Percentiles rank a stretch among this genome's conserved stretches.
phyloP scores from a whole-genome alignment of 495 filamentous ascomycete genomes.

The Lichenothelia convexa region DNA sequence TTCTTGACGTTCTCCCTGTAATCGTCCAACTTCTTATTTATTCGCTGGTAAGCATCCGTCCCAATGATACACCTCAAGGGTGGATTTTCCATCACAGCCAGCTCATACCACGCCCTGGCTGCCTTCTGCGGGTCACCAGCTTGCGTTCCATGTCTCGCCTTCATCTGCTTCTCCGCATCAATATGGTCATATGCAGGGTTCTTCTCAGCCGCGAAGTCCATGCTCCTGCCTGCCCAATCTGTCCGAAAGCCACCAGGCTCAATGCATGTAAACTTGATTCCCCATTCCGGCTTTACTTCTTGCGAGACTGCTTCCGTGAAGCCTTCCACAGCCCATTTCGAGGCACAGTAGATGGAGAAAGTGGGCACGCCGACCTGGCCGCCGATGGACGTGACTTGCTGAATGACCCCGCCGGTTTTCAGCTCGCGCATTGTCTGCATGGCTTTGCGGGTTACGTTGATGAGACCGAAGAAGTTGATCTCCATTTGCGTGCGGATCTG shows the following conservation, averaged over 20 bases:
- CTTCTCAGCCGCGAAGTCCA: constrained; percentile 22
- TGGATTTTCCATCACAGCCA: constrained; percentile 28
- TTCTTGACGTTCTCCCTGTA: constrained; percentile 24
- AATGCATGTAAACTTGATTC: constrained; percentile 19
- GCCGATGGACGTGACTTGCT: constrained; percentile 27
- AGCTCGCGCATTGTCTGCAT: constrained; percentile 25
- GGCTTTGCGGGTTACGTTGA: constrained; percentile 25
- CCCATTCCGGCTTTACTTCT: constrained; percentile 23
- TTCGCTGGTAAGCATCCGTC: constrained; percentile 23
- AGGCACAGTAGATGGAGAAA: constrained; percentile 23
- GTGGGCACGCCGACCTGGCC: constrained; percentile 22
- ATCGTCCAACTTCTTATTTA: constrained; percentile 24
- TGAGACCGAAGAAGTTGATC: constrained; percentile 22
- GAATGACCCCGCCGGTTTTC: constrained; percentile 24
- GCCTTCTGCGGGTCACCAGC: constrained; percentile 28
- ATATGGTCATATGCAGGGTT: constrained; percentile 28
- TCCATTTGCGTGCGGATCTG: constrained; percentile 22
- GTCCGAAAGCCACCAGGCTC: constrained; percentile 23
- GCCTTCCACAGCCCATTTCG: constrained; percentile 25
- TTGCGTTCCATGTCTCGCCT: constrained; percentile 21
- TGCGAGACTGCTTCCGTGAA: constrained; percentile 19
- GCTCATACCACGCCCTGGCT: constrained; percentile 28
- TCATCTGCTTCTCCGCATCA: constrained; percentile 21
- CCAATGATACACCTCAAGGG: constrained; percentile 27
- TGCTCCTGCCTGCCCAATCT: constrained; percentile 18